Conservation (phyloP, 2,329 filamentous ascomycete genomes). For the Colletotrichum tamarilloi region DNA sequence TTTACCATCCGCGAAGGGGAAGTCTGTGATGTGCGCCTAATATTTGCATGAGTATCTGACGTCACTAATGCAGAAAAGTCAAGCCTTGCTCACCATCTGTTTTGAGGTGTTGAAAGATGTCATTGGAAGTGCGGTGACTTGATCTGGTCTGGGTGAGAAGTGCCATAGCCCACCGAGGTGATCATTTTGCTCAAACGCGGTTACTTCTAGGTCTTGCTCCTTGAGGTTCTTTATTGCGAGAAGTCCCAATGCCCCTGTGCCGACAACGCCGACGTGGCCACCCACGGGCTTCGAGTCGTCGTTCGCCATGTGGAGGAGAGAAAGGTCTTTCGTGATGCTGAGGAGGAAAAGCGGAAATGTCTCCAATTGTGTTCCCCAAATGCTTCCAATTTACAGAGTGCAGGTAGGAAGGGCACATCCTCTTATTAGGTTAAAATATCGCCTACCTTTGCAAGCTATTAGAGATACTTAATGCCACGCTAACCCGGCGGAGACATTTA, state of each 20-base stretch:
- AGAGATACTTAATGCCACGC: not conserved
- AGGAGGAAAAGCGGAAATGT: not conserved
- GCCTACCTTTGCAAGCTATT: not conserved
- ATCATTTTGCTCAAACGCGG: slow-evolving; percentile 27
- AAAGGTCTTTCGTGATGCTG: not conserved
- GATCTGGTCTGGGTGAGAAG: not conserved
- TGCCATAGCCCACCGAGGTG: slow-evolving; percentile 36
- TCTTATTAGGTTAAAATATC: not conserved
- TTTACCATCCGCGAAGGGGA: slow-evolving; percentile 12
- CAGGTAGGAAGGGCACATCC: not conserved
- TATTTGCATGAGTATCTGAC: not conserved
- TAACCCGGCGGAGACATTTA: not conserved
- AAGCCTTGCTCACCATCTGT: slow-evolving; percentile 5
- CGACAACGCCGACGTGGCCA: slow-evolving; percentile 42
- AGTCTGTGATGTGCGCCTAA: slow-evolving; percentile 32
- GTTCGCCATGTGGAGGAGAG: not conserved
- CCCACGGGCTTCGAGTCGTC: slow-evolving; percentile 8
- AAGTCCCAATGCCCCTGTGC: slow-evolving; percentile 33
- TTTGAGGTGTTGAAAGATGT: slow-evolving; percentile 34
- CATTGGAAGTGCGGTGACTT: slow-evolving; percentile 24
- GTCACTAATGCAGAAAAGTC: accelerated
- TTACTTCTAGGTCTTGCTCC: slow-evolving; percentile 33
- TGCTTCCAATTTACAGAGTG: not conserved
- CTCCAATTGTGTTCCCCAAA: not conserved
- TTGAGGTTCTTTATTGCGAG: slow-evolving; percentile 33